Conservation (phyloP, 768 basidiomycete species). For the Strobilomyces echinocephalus region DNA sequence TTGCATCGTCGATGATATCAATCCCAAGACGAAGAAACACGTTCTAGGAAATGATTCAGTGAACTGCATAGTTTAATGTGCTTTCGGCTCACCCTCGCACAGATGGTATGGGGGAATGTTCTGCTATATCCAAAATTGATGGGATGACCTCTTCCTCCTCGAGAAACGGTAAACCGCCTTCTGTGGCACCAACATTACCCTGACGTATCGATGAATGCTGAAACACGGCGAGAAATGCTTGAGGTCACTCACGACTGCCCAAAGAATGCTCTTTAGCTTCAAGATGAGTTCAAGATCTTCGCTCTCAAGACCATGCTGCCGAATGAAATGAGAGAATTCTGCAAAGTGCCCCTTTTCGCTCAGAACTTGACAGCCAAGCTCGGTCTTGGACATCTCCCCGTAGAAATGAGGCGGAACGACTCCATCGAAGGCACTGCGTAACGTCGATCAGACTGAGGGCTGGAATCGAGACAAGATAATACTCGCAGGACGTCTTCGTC, state of each 20-base stretch:
- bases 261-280: constrained; percentile 91
- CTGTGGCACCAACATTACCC: constrained; percentile 92
- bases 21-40: constrained; percentile 91
- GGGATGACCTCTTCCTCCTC: constrained; percentile 95
- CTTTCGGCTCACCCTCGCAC: constrained; percentile 75
- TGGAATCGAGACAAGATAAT: neutral
- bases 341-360: constrained; percentile 87
- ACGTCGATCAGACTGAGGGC: neutral
- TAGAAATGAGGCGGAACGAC: constrained; percentile 95
- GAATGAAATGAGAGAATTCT: constrained; percentile 88
- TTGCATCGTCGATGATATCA: constrained; percentile 86
- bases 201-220: constrained; percentile 28
- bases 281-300: constrained; percentile 79
- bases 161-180: constrained; percentile 88
- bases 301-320: constrained; percentile 79
- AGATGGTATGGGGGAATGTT: constrained; percentile 83
- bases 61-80: neutral
- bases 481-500: constrained; percentile 62
- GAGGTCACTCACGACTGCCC: constrained; percentile 83
- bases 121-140: constrained; percentile 84
- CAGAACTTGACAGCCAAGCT: constrained; percentile 87
- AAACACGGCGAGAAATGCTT: neutral
- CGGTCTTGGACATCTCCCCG: constrained; percentile 96
- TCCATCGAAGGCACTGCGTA: constrained; percentile 67
- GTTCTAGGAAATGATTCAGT: constrained; percentile 53